Evolutionary conservation across 202 grass and related monocot genomes (phyloP), one percentile per base, ranked within the genome.

Genomic region (Dendrocalamus latiflorus): DNA sequence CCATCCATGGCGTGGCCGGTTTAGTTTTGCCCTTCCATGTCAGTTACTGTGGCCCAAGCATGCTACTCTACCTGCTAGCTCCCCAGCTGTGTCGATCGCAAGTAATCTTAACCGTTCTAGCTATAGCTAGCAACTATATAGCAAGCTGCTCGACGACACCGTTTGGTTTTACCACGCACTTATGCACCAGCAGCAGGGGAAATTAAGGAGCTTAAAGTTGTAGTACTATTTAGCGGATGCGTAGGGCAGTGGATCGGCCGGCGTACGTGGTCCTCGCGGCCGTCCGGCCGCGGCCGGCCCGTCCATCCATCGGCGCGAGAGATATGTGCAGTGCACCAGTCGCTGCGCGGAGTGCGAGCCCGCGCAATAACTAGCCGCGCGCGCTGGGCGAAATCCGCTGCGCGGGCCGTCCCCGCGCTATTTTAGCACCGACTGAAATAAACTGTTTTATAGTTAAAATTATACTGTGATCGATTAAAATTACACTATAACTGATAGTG

Each of bases 21-120:
- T 42, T 76, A 20, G 54, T 8, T 43, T 70, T 70, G 62, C 78
- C 53, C 77, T 71, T 82, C 34, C 50, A 30, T 18, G 62, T 44
- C 53, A 22, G 63, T 70, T 76, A 70, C 79, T 28, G 45, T 87
- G 85, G 85, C 76, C 85, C 78, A 81, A 65, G 25, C 48, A 9
- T 9, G 44, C 41, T 15, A 9, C 7, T 34, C 13, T 11, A 8
- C 26, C 24, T 13, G 63, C 36, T 57, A 9, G 34, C 17, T 56
- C 24, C 57, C 24, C 22, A 24, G 47, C 47, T 17, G 1, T 6
- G 15, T 17, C n/a, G n/a, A n/a, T n/a, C 15, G 47, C 47, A 17
- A 6, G 47, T 6, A 2, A 60, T 7, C 25, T 61, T 30, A 61
- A 28, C 58, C 58, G 58, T 12, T 51, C 49, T 12, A 44, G 10